Conservation (phyloP, 2,329 filamentous ascomycete genomes). For the Sporothrix protearum region DNA sequence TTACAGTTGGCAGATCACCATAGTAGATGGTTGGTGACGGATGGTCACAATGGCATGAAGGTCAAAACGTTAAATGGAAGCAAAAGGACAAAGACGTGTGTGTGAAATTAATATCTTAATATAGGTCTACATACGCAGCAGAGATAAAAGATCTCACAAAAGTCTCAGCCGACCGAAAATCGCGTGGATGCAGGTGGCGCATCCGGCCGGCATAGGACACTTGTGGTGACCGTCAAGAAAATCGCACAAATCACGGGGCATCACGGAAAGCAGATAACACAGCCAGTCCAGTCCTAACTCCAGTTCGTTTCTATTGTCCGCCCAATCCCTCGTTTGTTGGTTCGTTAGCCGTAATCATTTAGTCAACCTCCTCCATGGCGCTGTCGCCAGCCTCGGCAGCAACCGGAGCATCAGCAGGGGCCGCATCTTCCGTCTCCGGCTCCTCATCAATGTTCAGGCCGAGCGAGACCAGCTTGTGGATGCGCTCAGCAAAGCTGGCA, state of each 20-base stretch:
- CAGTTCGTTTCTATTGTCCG: constrained; percentile 41
- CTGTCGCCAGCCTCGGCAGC: constrained; percentile 71
- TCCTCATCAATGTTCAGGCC: constrained; percentile 97
- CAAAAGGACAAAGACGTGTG: neutral
- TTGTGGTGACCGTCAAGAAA: neutral
- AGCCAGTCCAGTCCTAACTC: constrained; percentile 40
- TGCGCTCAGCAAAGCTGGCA: constrained; percentile 94
- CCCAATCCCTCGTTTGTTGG: constrained; percentile 30
- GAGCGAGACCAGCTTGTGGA: constrained; percentile 98
- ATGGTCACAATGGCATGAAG: neutral
- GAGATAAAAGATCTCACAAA: neutral
- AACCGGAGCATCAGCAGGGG: constrained; percentile 55
- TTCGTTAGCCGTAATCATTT: constrained; percentile 42
- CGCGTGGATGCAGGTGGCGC: neutral
- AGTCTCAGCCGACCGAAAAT: neutral
- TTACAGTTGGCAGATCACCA: too few species aligned
- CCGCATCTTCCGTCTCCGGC: constrained; percentile 65
- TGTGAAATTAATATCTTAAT: neutral
- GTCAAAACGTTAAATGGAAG: neutral
- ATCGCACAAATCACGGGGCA: constrained; percentile 21
- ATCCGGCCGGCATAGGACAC: neutral
- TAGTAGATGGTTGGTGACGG: neutral
- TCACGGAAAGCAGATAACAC: constrained; percentile 25
- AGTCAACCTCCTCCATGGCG: constrained; percentile 99
- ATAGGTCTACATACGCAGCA: neutral